Evolutionary conservation across 805 yeast genomes (phyloP).

Genomic region (Blastobotrys robertii): DNA sequence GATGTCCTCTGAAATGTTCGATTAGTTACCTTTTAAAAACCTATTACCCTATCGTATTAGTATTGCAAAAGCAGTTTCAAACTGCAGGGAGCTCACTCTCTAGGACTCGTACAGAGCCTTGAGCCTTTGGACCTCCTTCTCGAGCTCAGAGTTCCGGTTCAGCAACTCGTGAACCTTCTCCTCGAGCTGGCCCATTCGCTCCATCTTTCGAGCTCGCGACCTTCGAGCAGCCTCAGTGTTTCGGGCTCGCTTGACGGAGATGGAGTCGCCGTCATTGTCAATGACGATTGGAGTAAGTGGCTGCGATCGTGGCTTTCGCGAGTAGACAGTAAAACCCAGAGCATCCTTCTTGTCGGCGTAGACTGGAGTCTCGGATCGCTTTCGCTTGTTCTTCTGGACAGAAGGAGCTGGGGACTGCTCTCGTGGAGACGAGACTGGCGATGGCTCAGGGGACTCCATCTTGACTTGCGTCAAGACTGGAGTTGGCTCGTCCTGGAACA

Average conservation of each 20-base stretch:
- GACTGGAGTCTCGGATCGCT: constrained; percentile 12
- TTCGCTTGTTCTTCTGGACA: constrained; percentile 9
- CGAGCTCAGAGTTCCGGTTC: constrained; percentile 48
- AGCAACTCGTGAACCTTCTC: constrained; percentile 57
- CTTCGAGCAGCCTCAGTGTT: constrained; percentile 95
- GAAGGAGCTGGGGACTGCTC: background rate
- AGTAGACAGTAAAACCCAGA: constrained; percentile 66
- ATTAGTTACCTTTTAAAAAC: no score
- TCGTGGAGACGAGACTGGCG: background rate
- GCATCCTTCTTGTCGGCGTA: constrained; percentile 43
- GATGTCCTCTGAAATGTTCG: no score
- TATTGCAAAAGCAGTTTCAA: background rate
- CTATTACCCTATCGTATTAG: background rate
- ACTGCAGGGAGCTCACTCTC: background rate
- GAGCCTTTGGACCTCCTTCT: constrained; percentile 54
- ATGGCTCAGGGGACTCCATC: background rate
- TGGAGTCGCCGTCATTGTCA: constrained; percentile 49
- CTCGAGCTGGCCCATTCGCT: constrained; percentile 77
- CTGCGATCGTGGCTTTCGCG: constrained; percentile 61
- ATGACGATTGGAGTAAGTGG: constrained; percentile 64
- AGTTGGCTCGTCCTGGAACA: constrained; percentile 21
- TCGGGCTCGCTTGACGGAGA: constrained; percentile 79
- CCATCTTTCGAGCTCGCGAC: constrained; percentile 87
- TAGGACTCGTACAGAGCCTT: constrained; percentile 17
- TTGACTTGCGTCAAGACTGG: background rate